Evolutionary conservation across 805 yeast species (phyloP).

Genomic region (Kurtzmaniella cleridarum): DNA sequence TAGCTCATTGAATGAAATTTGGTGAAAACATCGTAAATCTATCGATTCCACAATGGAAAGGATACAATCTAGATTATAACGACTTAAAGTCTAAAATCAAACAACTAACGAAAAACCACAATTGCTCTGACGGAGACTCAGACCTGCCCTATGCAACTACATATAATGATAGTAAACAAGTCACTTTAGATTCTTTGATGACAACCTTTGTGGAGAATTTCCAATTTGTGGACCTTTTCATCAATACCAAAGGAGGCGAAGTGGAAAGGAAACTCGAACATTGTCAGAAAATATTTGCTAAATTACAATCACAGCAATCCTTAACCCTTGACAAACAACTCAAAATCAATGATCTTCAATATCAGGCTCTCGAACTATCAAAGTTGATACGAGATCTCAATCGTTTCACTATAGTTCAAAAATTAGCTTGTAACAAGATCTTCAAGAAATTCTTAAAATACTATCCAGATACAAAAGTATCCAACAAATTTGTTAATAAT

Average conservation of each 20-base stretch:
- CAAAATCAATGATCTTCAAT: constrained; percentile 23
- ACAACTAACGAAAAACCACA: constrained; percentile 39
- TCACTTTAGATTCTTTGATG: constrained; percentile 31
- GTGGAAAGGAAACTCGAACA: constrained; percentile 42
- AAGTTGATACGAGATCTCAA: constrained; percentile 56
- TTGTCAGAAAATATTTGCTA: constrained; percentile 13
- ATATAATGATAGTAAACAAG: constrained; percentile 9
- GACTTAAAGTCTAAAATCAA: constrained; percentile 65
- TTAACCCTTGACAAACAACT: constrained; percentile 3
- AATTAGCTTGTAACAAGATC: constrained; percentile 66
- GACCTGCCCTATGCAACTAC: constrained; percentile 1
- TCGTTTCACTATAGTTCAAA: constrained; percentile 68
- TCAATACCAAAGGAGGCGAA: constrained; percentile 65
- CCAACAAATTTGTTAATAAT: constrained; percentile 19
- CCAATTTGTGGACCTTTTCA: constrained; percentile 56
- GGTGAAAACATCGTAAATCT: constrained; percentile 70
- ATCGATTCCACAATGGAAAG: constrained; percentile 85
- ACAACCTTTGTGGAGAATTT: constrained; percentile 50
- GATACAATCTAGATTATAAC: constrained; percentile 78
- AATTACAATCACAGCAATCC: constrained; percentile 2
- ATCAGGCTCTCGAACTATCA: constrained; percentile 37
- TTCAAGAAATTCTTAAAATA: constrained; percentile 62
- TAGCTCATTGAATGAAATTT: constrained; percentile 73
- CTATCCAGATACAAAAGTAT: constrained; percentile 20
- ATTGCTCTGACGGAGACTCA: neutral